These are phyloP conservation scores for Fusarium odoratissimum DNA, from an alignment of 2,329 filamentous ascomycete species.

Conservation along the genomic window DNA sequence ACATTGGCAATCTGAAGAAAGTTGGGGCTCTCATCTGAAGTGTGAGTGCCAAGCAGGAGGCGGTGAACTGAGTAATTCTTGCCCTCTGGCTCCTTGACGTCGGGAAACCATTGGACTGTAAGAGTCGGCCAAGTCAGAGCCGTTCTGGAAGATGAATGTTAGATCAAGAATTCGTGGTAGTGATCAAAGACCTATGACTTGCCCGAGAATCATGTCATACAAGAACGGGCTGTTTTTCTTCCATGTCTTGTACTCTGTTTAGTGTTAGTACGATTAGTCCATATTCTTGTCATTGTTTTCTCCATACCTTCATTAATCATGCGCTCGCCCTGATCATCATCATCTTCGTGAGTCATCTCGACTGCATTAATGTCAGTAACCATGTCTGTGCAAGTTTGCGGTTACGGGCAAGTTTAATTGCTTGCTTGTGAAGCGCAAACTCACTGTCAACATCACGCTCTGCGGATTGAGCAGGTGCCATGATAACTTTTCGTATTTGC, in stretches of 20 bases:
- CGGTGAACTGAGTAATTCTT: constrained; percentile 91
- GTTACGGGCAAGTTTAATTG: neutral
- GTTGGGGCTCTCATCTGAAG: constrained; percentile 85
- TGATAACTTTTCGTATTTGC: constrained; percentile 24
- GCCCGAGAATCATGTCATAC: constrained; percentile 96
- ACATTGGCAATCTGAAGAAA: constrained; percentile 96
- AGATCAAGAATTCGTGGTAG: constrained; percentile 1
- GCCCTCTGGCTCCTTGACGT: constrained; percentile 87
- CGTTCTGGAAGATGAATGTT: constrained; percentile 62
- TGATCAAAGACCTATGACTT: constrained; percentile 26
- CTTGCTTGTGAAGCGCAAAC: constrained; percentile 32
- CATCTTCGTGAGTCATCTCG: constrained; percentile 69
- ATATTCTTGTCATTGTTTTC: neutral
- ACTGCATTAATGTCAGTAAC: constrained; percentile 41
- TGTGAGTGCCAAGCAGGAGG: constrained; percentile 93
- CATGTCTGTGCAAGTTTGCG: neutral
- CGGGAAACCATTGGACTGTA: constrained; percentile 97
- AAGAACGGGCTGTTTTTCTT: constrained; percentile 99
- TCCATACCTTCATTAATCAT: constrained; percentile 87
- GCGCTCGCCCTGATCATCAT: constrained; percentile 81
- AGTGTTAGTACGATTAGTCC: constrained; percentile 27
- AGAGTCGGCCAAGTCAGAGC: constrained; percentile 97
- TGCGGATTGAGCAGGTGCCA: constrained; percentile 52
- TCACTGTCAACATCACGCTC: constrained; percentile 54
- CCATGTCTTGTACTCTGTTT: constrained; percentile 97